Conservation (phyloP, 2,329 filamentous ascomycete species). For the Paecilomyces dactylethromorphus region DNA sequence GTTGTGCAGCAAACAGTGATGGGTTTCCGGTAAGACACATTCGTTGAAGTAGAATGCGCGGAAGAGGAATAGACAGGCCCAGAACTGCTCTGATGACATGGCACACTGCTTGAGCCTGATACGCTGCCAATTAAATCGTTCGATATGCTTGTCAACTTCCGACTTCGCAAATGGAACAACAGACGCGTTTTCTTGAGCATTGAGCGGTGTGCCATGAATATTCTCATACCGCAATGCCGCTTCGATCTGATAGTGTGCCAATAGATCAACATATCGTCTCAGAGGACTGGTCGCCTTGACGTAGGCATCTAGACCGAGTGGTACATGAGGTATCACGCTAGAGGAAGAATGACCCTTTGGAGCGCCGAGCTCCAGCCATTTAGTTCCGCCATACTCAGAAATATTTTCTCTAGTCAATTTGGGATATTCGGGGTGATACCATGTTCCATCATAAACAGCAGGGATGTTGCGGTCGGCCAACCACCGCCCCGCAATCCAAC, state of each 20-base stretch:
- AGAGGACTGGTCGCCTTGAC: conserved; percentile 56
- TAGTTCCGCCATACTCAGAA: conserved; percentile 34
- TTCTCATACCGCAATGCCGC: conserved; percentile 53
- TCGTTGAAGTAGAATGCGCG: conserved; percentile 53
- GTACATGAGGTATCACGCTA: conserved; percentile 42
- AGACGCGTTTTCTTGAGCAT: conserved; percentile 19
- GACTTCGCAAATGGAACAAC: conserved; percentile 45
- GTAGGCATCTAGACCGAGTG: conserved; percentile 49
- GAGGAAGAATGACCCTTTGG: conserved; percentile 39
- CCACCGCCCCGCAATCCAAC: conserved; percentile 28
- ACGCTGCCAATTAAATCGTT: conserved; percentile 37
- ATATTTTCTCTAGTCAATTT: conserved; percentile 30
- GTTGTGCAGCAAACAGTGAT: conserved; percentile 30
- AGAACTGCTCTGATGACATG: conserved; percentile 35
- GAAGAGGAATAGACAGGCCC: conserved; percentile 49
- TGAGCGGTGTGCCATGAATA: conserved; percentile 35
- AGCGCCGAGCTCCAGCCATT: conserved; percentile 29
- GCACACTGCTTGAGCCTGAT: conserved; percentile 34
- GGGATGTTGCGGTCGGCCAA: conserved; percentile 31
- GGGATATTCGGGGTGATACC: conserved; percentile 34
- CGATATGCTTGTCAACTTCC: conserved; percentile 45
- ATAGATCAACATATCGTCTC: conserved; percentile 54
- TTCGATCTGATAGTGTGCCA: conserved; percentile 60
- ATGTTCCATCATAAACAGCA: conserved; percentile 29
- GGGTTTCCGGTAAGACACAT: conserved; percentile 43